Base-by-base conservation (phyloP, 2,329 filamentous ascomycete genomes). In the Chrysoporthe austroafricana region DNA sequence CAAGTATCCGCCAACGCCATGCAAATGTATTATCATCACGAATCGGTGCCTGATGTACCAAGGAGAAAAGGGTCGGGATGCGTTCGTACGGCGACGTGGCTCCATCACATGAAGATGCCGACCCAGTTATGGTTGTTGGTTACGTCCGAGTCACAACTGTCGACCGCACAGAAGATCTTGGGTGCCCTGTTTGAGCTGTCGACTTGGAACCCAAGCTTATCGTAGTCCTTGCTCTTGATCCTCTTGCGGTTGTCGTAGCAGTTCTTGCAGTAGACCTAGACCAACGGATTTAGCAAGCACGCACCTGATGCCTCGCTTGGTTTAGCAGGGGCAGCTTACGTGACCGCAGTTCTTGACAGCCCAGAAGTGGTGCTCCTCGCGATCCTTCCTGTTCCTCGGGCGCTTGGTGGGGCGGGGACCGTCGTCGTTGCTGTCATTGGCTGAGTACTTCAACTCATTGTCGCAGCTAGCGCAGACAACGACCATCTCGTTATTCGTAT, bases 271-370 rank as follows among this genome's bases (percentile, higher is more conserved):
- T 88, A 90, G 16, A 90, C 88, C 88, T 90, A 66, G 7, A 54
- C 52, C n/a, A 64, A 54, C 64, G 2, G 7, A 34, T 14, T 68
- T 68, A 69, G 62, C 59, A 46, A 65, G 39, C 59, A 14, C 26
- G 32, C 21, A 48, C 59, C 6, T 50, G 39, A 54, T 34, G 54
- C n/a, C 32, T 44, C 34, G 48, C 62, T n/a, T 9, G 26, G 21
- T 11, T 5, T 18, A 11, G 50, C 14, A 57, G 73, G 32, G 67
- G 39, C 14, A 21, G 77, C 84, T 75, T 85, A 98, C 96, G 81
- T 99, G 96, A 71, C 96, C 96, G 77, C 96, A 99, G 63, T 86
- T 86, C 79, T 94, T 97, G 46, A 96, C 85, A 0, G 96, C 91
- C 94, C 94, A 98, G 70, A 98, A 95, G 74, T 97, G 91, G 75